Conservation (phyloP, 805 yeast species). For the Teunomyces gatunensis region DNA sequence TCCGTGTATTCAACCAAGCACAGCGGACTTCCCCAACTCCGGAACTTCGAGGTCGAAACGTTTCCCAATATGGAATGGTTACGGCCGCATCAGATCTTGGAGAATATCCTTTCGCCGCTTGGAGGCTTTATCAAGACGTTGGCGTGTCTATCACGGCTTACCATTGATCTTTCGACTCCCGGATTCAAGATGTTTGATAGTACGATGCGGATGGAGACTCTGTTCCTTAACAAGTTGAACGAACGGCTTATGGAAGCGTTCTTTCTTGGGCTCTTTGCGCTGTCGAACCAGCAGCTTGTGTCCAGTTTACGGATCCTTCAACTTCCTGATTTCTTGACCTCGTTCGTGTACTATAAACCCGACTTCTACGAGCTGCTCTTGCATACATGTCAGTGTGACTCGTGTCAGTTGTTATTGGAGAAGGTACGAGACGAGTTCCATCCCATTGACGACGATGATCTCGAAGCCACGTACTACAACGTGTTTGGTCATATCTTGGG, state of each 20-base stretch:
- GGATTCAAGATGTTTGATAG: slow-evolving; percentile 37
- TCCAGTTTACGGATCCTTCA: slow-evolving; percentile 22
- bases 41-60: slow-evolving; percentile 27
- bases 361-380: slow-evolving; percentile 31
- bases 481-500: slow-evolving; percentile 33
- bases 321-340: slow-evolving; percentile 34
- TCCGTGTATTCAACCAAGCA: slow-evolving; percentile 17
- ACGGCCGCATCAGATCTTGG: slow-evolving; percentile 32
- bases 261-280: slow-evolving; percentile 23
- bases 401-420: slow-evolving; percentile 28
- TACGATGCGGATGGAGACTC: slow-evolving; percentile 27
- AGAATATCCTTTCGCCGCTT: slow-evolving; percentile 28
- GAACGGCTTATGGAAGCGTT: slow-evolving; percentile 37
- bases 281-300: slow-evolving; percentile 6
- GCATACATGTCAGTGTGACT: slow-evolving; percentile 33
- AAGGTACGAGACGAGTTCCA: slow-evolving; percentile 19
- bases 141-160: slow-evolving; percentile 19
- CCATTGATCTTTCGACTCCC: slow-evolving; percentile 33
- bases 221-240: slow-evolving; percentile 29
- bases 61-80: slow-evolving; percentile 35
- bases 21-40: slow-evolving; percentile 30
- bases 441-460: slow-evolving; percentile 13
- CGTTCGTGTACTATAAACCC: slow-evolving; percentile 37
- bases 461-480: slow-evolving; percentile 26
- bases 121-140: slow-evolving; percentile 28